phyloP scores from a whole-genome alignment of 495 filamentous ascomycete species.

The Xylaria palmicola region DNA sequence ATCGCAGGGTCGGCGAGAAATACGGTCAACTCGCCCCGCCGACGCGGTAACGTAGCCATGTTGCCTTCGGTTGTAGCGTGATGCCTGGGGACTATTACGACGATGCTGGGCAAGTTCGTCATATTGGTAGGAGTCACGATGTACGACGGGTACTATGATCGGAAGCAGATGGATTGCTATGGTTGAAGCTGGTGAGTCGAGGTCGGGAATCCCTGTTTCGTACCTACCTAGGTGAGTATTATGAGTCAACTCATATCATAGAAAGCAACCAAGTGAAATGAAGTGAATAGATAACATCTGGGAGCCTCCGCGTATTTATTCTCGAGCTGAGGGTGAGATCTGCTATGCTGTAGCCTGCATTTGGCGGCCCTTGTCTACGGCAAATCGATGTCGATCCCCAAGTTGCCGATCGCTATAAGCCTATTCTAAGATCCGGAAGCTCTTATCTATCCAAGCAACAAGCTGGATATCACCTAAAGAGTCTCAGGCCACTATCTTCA shows the following conservation, averaged over 20 bases:
- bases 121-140: not conserved
- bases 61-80: not conserved
- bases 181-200: not conserved
- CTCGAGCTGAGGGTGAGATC: not conserved
- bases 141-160: not conserved
- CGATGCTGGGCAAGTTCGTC: not conserved
- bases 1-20: not conserved
- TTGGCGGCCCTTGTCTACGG: not conserved
- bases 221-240: not conserved
- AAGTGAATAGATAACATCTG: not conserved
- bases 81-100: not conserved
- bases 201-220: no score
- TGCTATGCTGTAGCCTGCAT: not conserved
- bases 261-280: not conserved
- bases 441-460: not conserved
- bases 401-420: slow-evolving; percentile 1
- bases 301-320: slow-evolving; percentile 4
- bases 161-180: not conserved
- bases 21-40: not conserved
- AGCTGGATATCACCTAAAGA: slow-evolving; percentile 60
- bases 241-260: no score
- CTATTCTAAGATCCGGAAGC: not conserved
- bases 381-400: slow-evolving; percentile 8
- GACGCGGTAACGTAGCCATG: not conserved
- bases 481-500: slow-evolving; percentile 68